Evolutionary conservation across 2,329 filamentous ascomycete species (phyloP).

Genomic region (Penicillium sp.): DNA sequence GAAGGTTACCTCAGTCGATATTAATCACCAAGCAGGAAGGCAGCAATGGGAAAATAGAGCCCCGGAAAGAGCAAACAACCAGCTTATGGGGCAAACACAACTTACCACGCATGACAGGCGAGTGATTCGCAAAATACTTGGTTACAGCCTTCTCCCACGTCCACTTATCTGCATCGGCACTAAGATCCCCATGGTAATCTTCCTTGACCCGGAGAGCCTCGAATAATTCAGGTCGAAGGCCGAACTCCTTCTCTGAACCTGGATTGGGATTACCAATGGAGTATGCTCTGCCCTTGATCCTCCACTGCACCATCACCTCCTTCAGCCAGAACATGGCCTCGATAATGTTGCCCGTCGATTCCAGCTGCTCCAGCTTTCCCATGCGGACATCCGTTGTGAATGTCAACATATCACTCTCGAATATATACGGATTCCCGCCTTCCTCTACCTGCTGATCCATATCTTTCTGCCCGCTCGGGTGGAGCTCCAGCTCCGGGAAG

Average conservation of each 20-base stretch:
- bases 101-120: slow-evolving; percentile 75
- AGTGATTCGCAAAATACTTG: slow-evolving; percentile 87
- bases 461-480: slow-evolving; percentile 76
- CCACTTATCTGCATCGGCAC: slow-evolving; percentile 60
- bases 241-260: slow-evolving; percentile 53
- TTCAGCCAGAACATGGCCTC: slow-evolving; percentile 85
- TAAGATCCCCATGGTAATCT: slow-evolving; percentile 33
- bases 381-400: slow-evolving; percentile 90
- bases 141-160: slow-evolving; percentile 81
- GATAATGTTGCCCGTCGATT: slow-evolving; percentile 69
- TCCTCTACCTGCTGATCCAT: slow-evolving; percentile 49
- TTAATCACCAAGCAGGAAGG: background rate
- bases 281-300: slow-evolving; percentile 77
- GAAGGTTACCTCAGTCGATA: background rate
- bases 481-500: slow-evolving; percentile 69
- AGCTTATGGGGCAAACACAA: slow-evolving; percentile 17
- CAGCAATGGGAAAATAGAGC: slow-evolving; percentile 8
- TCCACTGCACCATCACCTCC: slow-evolving; percentile 78
- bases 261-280: slow-evolving; percentile 73
- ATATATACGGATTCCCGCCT: slow-evolving; percentile 68
- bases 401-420: slow-evolving; percentile 76
- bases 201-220: slow-evolving; percentile 56
- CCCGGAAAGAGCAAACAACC: background rate
- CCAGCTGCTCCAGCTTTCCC: slow-evolving; percentile 79
- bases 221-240: slow-evolving; percentile 63